phyloP scores from a whole-genome alignment of 2,329 filamentous ascomycete species.

The Pseudocercospora fuligena region DNA sequence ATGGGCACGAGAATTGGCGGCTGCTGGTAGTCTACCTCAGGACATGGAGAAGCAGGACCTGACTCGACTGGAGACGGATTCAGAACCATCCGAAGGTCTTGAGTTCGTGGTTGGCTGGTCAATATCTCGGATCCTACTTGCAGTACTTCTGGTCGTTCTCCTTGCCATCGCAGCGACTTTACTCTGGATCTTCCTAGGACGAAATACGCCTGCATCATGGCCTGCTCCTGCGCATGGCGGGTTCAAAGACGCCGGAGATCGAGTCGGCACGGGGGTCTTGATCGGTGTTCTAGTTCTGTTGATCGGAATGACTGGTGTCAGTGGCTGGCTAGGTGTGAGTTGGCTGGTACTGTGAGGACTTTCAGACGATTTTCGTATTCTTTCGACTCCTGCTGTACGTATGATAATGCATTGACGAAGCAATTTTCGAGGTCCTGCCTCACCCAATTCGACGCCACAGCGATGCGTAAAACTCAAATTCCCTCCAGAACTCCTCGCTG shows the following conservation, averaged over 20 bases:
- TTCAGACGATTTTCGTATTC: background rate
- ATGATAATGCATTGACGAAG: background rate
- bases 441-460: no score
- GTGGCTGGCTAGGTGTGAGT: conserved; percentile 44
- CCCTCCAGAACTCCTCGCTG: background rate
- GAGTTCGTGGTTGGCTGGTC: conserved; percentile 46
- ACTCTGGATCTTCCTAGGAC: conserved; percentile 45
- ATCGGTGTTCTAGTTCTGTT: conserved; percentile 44
- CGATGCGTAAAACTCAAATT: background rate
- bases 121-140: conserved; percentile 35
- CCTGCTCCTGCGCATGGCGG: conserved; percentile 30
- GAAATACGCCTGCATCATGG: conserved; percentile 24
- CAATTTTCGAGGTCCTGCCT: background rate
- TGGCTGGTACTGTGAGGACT: conserved; percentile 42
- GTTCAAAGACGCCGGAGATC: conserved; percentile 40
- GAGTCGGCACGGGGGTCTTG: conserved; percentile 41
- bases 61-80: conserved; percentile 24
- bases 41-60: conserved; percentile 15
- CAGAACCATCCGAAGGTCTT: conserved; percentile 40
- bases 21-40: conserved; percentile 21
- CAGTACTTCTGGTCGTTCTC: conserved; percentile 37
- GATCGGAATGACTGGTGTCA: conserved; percentile 40
- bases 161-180: conserved; percentile 39
- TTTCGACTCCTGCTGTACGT: conserved; percentile 1
- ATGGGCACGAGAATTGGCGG: conserved; percentile 47